A percentile compares a stretch with the other conserved stretches of the same genome.
Evolutionary conservation across 257 asterid genomes (phyloP).

Genomic region (Phtheirospermum japonicum): DNA sequence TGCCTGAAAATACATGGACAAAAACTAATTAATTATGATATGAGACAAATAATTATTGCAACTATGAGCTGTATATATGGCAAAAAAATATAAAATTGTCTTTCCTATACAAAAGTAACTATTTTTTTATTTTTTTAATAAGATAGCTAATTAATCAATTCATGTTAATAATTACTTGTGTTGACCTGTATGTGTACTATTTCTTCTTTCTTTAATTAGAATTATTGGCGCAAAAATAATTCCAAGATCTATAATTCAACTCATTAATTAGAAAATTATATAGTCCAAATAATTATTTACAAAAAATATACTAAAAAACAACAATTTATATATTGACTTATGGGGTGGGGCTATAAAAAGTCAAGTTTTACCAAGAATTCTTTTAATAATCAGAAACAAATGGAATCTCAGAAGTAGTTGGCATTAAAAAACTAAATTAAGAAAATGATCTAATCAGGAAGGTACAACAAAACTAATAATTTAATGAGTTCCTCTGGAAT

Average conservation of each 20-base stretch:
- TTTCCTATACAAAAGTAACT: too few species aligned
- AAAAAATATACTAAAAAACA: neutral
- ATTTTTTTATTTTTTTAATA: too few species aligned
- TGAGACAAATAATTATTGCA: constrained; percentile 16
- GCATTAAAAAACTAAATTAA: constrained; percentile 14
- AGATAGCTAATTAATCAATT: neutral
- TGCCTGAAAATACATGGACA: constrained; percentile 38
- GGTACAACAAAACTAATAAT: neutral
- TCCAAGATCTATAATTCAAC: too few species aligned
- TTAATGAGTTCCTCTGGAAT: neutral
- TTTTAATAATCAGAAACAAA: neutral
- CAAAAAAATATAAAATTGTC: too few species aligned
- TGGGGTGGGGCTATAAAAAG: neutral
- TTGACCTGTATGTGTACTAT: constrained; percentile 37
- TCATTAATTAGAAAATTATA: too few species aligned
- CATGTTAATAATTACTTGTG: constrained; percentile 30
- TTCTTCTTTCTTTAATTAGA: constrained; percentile 24
- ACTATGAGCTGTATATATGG: constrained; percentile 26
- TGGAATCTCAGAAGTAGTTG: constrained; percentile 15
- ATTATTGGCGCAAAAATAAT: constrained; percentile 12
- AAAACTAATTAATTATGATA: neutral
- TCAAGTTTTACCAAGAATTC: neutral
- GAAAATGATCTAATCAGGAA: constrained; percentile 3
- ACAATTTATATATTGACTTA: neutral
- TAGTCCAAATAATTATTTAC: neutral